Evolutionary conservation across 805 yeast species (phyloP), one percentile per base, ranked within the genome.

Genomic region (Monosporozyma yasuniensis): DNA sequence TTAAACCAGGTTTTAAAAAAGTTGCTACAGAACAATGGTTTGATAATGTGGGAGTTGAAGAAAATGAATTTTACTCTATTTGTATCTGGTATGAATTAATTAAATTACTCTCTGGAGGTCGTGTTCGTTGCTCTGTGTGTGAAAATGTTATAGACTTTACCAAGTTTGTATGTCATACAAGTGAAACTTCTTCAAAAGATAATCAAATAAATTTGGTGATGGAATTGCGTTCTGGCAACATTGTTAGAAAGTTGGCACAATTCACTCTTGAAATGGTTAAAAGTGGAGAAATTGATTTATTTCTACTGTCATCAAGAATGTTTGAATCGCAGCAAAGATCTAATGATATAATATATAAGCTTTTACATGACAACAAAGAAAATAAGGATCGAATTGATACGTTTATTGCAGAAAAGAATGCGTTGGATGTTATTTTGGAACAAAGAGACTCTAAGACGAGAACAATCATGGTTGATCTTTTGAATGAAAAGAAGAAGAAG

Each of bases 401-500:
- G 1, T 41, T 51, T 27, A 28, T 50, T 12, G 50, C 47, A 10
- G 57, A 59, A 38, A 46, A 51, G 39, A 34, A 38, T 11, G 44
- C 47, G 1, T 28, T 56, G 23, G 61, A 61, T 38, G 41, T 34
- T 11, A 35, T 57, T 10, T 18, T 61, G 7, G 49, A 50, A 25
- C 52, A 57, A 44, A 52, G 66, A 37, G 65, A 65, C 51, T 39
- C 50, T 3, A 56, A 55, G 19, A 55, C 63, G 6, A 57, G 56
- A 37, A 11, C 47, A 7, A 47, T 64, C 6, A 52, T 57, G n/a
- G 54, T 57, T 8, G 52, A 51, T 7, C 48, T 61, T 18, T 44
- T 64, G 38, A 63, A 63, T 48, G 62, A 59, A 32, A 64, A 64
- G 52, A 64, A 64, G 32, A 46, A 25, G 23, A 59, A 55, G 44